phyloP scores from a whole-genome alignment of 148 eudicot species.

The Camellia japonica region DNA sequence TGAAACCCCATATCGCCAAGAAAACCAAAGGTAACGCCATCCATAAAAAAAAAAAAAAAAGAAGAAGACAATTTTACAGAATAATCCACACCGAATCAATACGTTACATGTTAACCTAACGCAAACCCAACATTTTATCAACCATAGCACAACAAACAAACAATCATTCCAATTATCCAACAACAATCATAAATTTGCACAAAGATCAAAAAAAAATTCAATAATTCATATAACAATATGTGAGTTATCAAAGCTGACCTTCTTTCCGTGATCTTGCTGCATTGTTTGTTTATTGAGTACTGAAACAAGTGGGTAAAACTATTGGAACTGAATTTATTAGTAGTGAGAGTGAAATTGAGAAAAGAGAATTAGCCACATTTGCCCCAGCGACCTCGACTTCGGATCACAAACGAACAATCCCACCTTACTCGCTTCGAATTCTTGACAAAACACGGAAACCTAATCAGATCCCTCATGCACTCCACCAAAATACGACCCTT shows the following conservation, averaged over 20 bases:
- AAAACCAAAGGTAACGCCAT: constrained; percentile 11
- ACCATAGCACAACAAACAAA: neutral
- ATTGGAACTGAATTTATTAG: too few species aligned
- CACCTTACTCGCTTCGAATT: constrained; percentile 24
- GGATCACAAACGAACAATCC: constrained; percentile 34
- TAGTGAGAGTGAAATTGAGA: neutral
- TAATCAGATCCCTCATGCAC: constrained; percentile 19
- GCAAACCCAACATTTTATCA: neutral
- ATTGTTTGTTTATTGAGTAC: constrained; percentile 12
- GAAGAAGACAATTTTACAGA: neutral
- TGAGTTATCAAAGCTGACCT: constrained; percentile 22
- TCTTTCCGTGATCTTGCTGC: constrained; percentile 44
- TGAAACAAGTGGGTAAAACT: too few species aligned
- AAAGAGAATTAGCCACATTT: constrained; percentile 40
- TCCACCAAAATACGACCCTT: constrained; percentile 6
- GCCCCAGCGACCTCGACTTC: constrained; percentile 45
- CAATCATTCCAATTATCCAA: neutral
- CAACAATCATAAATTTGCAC: neutral
- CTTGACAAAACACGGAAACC: constrained; percentile 10
- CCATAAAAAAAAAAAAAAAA: neutral
- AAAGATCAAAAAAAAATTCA: neutral
- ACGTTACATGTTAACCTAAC: neutral
- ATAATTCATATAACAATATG: neutral
- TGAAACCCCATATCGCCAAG: neutral
- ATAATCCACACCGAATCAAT: neutral